Evolutionary conservation across 2,329 filamentous ascomycete genomes (phyloP).

Genomic region (Geoglossum cookeanum): DNA sequence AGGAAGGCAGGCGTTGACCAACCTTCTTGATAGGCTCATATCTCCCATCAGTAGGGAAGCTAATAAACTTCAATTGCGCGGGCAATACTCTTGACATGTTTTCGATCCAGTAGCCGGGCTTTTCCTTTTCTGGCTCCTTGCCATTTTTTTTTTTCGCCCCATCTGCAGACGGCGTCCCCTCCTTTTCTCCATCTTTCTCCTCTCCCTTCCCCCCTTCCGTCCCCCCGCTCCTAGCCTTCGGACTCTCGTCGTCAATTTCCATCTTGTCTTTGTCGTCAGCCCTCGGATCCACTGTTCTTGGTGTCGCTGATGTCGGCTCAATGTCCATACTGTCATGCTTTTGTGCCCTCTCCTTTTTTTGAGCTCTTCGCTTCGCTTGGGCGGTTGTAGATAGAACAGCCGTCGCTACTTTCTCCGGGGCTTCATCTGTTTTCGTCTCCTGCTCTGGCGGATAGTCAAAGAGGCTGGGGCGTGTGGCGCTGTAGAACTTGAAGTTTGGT

Average conservation of each 20-base stretch:
- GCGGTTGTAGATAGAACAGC: constrained; percentile 92
- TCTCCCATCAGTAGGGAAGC: constrained; percentile 59
- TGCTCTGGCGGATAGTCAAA: constrained; percentile 97
- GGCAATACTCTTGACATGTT: constrained; percentile 95
- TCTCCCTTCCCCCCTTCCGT: constrained; percentile 26
- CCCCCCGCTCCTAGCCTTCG: constrained; percentile 41
- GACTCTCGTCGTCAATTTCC: constrained; percentile 18
- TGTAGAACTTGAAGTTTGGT: constrained; percentile 87
- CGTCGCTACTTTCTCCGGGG: constrained; percentile 82
- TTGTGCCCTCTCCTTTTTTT: constrained; percentile 83
- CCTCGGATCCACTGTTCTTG: constrained; percentile 38
- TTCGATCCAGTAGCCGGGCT: constrained; percentile 84
- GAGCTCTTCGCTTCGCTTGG: constrained; percentile 84
- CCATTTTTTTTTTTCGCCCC: constrained; percentile 61
- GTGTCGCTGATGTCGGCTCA: constrained; percentile 46
- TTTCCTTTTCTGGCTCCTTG: constrained; percentile 91
- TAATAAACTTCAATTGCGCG: constrained; percentile 86
- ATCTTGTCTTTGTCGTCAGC: constrained; percentile 25
- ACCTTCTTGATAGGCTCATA: constrained; percentile 92
- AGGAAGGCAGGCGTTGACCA: constrained; percentile 15
- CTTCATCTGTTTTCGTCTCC: constrained; percentile 86
- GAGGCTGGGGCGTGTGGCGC: constrained; percentile 79
- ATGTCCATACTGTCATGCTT: constrained; percentile 90
- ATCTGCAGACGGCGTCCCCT: constrained; percentile 25
- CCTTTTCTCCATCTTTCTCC: constrained; percentile 39